Evolutionary conservation across 495 filamentous ascomycete species (phyloP).

Genomic region (Xylaria venustula): DNA sequence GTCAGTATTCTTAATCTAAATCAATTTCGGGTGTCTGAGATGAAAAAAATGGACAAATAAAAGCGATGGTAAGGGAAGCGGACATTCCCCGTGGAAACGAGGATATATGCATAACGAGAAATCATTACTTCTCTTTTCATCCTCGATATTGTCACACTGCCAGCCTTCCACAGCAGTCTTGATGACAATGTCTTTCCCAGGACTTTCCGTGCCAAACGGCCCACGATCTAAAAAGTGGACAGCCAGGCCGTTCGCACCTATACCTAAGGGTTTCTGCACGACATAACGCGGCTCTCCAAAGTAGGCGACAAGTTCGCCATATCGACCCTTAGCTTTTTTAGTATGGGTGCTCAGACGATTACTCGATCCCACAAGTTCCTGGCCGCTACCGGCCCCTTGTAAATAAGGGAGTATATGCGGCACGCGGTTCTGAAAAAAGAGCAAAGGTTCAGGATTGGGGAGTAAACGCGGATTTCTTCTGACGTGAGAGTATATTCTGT

Average conservation of each 20-base stretch:
- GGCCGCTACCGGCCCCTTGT: background rate
- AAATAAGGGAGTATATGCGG: too few species aligned
- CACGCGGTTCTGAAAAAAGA: background rate
- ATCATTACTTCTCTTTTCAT: background rate
- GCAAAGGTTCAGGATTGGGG: background rate
- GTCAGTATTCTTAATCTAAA: background rate
- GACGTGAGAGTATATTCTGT: background rate
- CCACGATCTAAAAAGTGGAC: conserved; percentile 3
- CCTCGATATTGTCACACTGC: background rate
- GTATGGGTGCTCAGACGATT: background rate
- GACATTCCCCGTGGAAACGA: too few species aligned
- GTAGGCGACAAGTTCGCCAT: background rate
- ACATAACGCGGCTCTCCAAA: background rate
- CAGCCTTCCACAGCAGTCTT: background rate
- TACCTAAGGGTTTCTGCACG: background rate
- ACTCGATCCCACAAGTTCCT: background rate
- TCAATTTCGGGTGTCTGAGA: background rate
- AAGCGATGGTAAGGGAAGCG: too few species aligned
- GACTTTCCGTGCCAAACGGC: background rate
- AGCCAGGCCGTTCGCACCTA: conserved; percentile 6
- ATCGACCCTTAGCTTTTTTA: background rate
- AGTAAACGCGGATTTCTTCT: background rate
- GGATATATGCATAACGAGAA: too few species aligned
- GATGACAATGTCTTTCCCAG: background rate
- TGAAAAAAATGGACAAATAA: too few species aligned